phyloP scores from a whole-genome alignment of 2,329 filamentous ascomycete species.

The Beauveria sp. region DNA sequence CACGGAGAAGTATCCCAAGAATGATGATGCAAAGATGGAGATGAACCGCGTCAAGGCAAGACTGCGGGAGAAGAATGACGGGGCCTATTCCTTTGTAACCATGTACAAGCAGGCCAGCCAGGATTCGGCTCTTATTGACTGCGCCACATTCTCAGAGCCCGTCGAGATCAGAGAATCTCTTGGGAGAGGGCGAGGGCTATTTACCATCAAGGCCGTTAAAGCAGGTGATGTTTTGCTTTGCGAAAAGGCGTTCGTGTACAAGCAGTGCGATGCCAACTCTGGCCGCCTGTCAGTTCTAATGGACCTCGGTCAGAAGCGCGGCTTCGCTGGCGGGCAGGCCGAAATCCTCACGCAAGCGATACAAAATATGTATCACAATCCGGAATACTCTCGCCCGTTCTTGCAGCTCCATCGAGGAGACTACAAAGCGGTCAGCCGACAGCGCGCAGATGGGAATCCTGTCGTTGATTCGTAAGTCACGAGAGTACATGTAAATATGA shows the following conservation, averaged over 20 bases:
- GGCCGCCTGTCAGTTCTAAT: conserved; percentile 27
- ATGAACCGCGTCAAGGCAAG: conserved; percentile 23
- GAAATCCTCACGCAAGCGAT: conserved; percentile 32
- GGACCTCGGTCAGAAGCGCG: conserved; percentile 25
- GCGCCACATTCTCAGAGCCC: conserved; percentile 35
- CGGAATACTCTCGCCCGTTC: conserved; percentile 25
- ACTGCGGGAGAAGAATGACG: conserved; percentile 31
- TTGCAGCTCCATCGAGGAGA: conserved; percentile 31
- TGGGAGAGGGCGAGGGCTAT: conserved; percentile 41
- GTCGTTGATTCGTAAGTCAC: conserved; percentile 38
- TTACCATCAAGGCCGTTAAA: conserved; percentile 38
- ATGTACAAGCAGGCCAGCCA: conserved; percentile 30
- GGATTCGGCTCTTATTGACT: conserved; percentile 37
- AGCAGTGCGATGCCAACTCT: background rate
- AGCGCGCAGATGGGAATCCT: conserved; percentile 27
- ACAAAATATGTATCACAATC: conserved; percentile 39
- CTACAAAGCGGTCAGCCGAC: conserved; percentile 25
- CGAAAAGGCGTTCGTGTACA: conserved; percentile 47
- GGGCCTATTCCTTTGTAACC: conserved; percentile 30
- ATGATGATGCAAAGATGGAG: conserved; percentile 21
- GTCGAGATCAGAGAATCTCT: conserved; percentile 33
- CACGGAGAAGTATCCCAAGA: conserved; percentile 26
- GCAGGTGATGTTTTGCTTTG: conserved; percentile 46
- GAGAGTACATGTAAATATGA: background rate
- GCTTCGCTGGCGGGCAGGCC: conserved; percentile 30